Evolutionary conservation across 2,329 filamentous ascomycete genomes (phyloP).

Genomic region (Nothopassalora personata): DNA sequence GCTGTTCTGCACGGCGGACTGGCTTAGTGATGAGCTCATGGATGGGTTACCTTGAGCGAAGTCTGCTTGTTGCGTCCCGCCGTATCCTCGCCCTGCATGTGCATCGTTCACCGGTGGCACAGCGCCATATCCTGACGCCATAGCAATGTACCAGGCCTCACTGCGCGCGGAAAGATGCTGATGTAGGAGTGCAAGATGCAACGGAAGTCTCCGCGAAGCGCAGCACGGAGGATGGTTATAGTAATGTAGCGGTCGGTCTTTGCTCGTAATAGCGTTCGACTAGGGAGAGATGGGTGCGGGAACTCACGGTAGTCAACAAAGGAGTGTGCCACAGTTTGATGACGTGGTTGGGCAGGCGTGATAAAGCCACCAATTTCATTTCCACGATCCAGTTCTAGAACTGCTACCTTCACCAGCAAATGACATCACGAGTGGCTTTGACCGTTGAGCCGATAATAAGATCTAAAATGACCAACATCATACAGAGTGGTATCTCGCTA

Average conservation of each 20-base stretch:
- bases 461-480: too few relatives aligned
- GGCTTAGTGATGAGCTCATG: conserved; percentile 33
- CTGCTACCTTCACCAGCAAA: background rate
- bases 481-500: background rate
- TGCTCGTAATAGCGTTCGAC: background rate
- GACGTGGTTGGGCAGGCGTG: too few relatives aligned
- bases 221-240: background rate
- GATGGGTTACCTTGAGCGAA: conserved; percentile 35
- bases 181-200: background rate
- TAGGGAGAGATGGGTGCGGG: background rate
- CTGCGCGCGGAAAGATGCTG: background rate
- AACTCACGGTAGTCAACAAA: too few relatives aligned
- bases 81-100: conserved; percentile 34
- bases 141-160: background rate
- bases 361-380: too few relatives aligned
- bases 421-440: background rate
- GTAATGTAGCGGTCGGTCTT: background rate
- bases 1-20: conserved; percentile 32
- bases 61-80: conserved; percentile 28
- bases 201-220: background rate
- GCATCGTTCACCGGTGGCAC: conserved; percentile 37
- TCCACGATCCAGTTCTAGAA: too few relatives aligned
- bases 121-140: conserved; percentile 32
- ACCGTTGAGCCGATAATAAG: background rate
- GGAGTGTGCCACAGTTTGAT: too few relatives aligned